Conservation (phyloP, 805 yeast genomes). For the Cyberlindnera petersonii region DNA sequence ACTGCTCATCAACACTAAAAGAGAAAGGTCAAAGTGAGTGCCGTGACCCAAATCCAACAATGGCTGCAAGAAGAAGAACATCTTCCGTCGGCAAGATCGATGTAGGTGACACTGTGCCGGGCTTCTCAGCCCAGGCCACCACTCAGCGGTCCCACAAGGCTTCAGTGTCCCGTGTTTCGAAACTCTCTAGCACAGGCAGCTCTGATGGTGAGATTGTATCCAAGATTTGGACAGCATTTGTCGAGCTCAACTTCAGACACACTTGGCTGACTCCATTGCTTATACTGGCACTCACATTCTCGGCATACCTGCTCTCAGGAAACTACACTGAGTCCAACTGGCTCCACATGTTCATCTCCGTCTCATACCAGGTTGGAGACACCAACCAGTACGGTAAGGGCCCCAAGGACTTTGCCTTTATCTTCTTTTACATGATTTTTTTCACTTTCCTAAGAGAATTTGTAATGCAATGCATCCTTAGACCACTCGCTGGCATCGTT, state of each 20-base stretch:
- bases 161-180: constrained; percentile 33
- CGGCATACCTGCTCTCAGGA: constrained; percentile 50
- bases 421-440: constrained; percentile 73
- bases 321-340: constrained; percentile 57
- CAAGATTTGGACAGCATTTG: constrained; percentile 54
- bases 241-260: constrained; percentile 52
- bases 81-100: constrained; percentile 74
- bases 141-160: constrained; percentile 39
- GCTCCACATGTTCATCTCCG: constrained; percentile 56
- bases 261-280: constrained; percentile 73
- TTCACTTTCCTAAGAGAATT: constrained; percentile 92
- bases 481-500: constrained; percentile 58
- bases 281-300: constrained; percentile 38
- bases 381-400: constrained; percentile 86
- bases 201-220: constrained; percentile 50
- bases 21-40: constrained; percentile 18
- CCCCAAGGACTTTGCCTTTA: constrained; percentile 71
- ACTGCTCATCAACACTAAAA: neutral
- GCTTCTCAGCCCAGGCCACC: constrained; percentile 63
- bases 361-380: constrained; percentile 60
- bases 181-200: constrained; percentile 30
- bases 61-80: constrained; percentile 36
- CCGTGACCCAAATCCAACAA: neutral
- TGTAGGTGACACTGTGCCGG: constrained; percentile 71
- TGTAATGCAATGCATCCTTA: constrained; percentile 73